Base-by-base conservation (phyloP, 169 alveolate genomes). In the Cryptosporidium tyzzeri region DNA sequence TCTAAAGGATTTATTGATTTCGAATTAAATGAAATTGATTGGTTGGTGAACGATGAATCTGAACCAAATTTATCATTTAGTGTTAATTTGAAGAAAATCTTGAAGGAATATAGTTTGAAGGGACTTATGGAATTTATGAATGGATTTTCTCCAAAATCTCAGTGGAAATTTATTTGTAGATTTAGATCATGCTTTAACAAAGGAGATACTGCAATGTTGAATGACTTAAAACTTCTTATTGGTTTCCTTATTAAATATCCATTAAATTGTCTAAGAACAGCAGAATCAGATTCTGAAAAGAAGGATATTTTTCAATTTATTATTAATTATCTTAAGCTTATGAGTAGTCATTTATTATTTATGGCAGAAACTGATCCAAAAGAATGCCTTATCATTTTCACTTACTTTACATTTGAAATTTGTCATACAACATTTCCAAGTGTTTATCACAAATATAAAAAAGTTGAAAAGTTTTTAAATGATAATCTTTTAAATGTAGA, bases 381-480 rank as follows among this genome's bases (percentile, higher is more conserved):
- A 41, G 89, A 80, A 23, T 41, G 55, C 41, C 59, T 80, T n/a
- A 65, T 62, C 21, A 59, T 80, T 41, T 65, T 80, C 55, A 29
- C 89, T 6, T 62, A 62, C 16, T 80, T 80, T 65, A 21, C 89
- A 16, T 50, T 80, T 26, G 89, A 80, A 5, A 80, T 80, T n/a
- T 80, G 89, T n/a, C 45, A 31, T 29, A 18, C 75, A 18, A 80
- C 89, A 2, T 80, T 80, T 33, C 89, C 89, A 65, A 55, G 65
- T 12, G 26, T 80, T 10, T 59, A 37, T 12, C 44, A 65, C 31
- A 62, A 61, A 62, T 58, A 35, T 23, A 39, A 41, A 23, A 61
- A 61, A 23, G 26, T 80, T 62, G 89, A 44, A 18, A 35, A 80
- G 51, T 65, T 80, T 29, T 21, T 80, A 67, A 48, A 80, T 31